Percentiles rank a stretch among this genome's conserved stretches.
phyloP scores from a whole-genome alignment of 2,329 filamentous ascomycete genomes.

The Sordariomycetes sp. region DNA sequence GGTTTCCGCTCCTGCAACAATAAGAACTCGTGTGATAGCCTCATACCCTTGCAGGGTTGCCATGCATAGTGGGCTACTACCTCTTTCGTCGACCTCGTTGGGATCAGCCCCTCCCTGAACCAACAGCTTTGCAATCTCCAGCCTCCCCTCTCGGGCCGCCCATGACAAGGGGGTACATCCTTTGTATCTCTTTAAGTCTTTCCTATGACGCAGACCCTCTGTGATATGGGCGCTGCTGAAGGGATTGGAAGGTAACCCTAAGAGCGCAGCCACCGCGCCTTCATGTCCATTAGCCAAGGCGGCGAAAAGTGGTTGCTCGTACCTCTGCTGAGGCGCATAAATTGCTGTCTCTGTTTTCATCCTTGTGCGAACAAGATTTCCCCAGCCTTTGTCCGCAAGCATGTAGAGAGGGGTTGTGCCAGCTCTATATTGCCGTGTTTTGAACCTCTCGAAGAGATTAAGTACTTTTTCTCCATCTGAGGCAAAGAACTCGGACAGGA shows the following conservation, averaged over 20 bases:
- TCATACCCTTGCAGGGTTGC: neutral
- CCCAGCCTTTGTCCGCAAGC: constrained; percentile 17
- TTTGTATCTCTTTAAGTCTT: neutral
- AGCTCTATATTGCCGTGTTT: constrained; percentile 13
- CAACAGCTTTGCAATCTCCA: constrained; percentile 9
- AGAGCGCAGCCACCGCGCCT: constrained; percentile 14
- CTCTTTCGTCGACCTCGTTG: neutral
- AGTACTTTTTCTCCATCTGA: constrained; percentile 16
- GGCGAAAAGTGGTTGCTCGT: constrained; percentile 23
- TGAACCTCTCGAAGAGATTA: constrained; percentile 18
- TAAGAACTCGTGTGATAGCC: neutral
- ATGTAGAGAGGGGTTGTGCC: constrained; percentile 21
- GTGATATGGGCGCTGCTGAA: constrained; percentile 4
- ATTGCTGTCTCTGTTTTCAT: constrained; percentile 10
- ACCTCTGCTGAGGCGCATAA: constrained; percentile 16
- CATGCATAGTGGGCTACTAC: neutral
- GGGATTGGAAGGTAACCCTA: constrained; percentile 6
- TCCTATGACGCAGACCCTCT: constrained; percentile 1
- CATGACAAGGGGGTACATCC: constrained; percentile 11
- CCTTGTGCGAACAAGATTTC: constrained; percentile 17
- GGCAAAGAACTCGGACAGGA: constrained; percentile 19
- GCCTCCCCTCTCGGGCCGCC: constrained; percentile 12
- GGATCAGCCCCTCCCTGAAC: constrained; percentile 3
- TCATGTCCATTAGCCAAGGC: constrained; percentile 18
- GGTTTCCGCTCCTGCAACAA: neutral